Conservation (phyloP, 108 stramenopile genomes). For the Fragilaria radians region DNA sequence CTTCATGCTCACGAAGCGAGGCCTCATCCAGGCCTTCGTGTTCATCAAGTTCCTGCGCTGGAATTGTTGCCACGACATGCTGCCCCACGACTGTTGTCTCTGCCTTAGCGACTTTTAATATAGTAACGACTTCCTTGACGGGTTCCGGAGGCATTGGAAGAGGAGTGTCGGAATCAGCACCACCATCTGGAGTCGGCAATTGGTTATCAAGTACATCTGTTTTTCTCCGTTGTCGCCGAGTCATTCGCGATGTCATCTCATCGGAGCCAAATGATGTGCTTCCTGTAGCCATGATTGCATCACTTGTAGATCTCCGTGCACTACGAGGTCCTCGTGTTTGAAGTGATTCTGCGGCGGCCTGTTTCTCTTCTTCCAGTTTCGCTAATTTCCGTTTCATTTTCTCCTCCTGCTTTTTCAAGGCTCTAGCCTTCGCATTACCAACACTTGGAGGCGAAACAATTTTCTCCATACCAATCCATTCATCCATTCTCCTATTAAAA, state of each 20-base stretch:
- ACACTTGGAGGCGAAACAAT: slow-evolving; percentile 74
- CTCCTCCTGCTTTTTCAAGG: slow-evolving; percentile 61
- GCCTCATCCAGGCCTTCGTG: slow-evolving; percentile 98
- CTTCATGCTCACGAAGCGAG: slow-evolving; percentile 93
- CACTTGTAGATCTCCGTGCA: slow-evolving; percentile 1
- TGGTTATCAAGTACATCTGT: neutral
- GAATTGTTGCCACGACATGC: slow-evolving; percentile 68
- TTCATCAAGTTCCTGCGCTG: slow-evolving; percentile 91
- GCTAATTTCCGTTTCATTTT: slow-evolving; percentile 30
- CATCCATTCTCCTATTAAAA: slow-evolving; percentile 98
- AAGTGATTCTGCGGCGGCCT: slow-evolving; percentile 3
- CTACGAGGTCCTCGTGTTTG: neutral
- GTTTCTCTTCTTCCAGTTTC: slow-evolving; percentile 30
- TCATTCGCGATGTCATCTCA: slow-evolving; percentile 8
- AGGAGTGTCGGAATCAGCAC: slow-evolving; percentile 5
- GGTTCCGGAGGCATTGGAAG: slow-evolving; percentile 13
- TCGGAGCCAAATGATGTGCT: neutral
- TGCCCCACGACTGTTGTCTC: slow-evolving; percentile 60
- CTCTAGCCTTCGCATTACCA: slow-evolving; percentile 77
- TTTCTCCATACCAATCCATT: slow-evolving; percentile 86
- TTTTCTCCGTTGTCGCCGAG: slow-evolving; percentile 18
- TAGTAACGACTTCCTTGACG: slow-evolving; percentile 33
- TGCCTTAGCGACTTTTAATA: slow-evolving; percentile 34
- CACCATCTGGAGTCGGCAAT: neutral
- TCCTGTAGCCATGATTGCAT: neutral